Conservation (phyloP, 345 rosid species). For the Lepidium sativum region DNA sequence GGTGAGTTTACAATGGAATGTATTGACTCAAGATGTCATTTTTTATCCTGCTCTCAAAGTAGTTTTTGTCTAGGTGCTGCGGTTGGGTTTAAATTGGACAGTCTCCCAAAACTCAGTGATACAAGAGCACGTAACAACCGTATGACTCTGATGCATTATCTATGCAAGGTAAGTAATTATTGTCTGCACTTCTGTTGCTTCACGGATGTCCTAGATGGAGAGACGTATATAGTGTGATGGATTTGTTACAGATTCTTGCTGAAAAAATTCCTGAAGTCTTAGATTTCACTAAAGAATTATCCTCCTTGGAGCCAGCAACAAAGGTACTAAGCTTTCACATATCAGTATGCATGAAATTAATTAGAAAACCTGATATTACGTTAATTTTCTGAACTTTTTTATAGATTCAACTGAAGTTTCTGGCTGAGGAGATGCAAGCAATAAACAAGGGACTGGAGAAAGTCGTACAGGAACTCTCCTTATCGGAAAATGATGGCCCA, state of each 20-base stretch:
- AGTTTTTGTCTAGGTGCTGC: slow-evolving; percentile 56
- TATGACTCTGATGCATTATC: slow-evolving; percentile 97
- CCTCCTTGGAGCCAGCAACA: slow-evolving; percentile 64
- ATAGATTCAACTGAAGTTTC: slow-evolving; percentile 82
- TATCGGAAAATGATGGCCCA: slow-evolving; percentile 81
- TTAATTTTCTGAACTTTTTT: slow-evolving; percentile 9
- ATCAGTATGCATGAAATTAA: neutral
- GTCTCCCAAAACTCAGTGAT: slow-evolving; percentile 90
- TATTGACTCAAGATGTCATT: neutral
- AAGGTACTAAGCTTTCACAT: slow-evolving; percentile 38
- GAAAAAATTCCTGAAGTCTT: slow-evolving; percentile 80
- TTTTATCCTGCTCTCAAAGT: slow-evolving; percentile 5
- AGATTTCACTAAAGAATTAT: slow-evolving; percentile 64
- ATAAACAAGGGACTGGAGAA: slow-evolving; percentile 94
- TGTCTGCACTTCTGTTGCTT: neutral
- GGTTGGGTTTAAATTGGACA: slow-evolving; percentile 84
- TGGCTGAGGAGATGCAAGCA: slow-evolving; percentile 99
- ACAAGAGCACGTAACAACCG: slow-evolving; percentile 80
- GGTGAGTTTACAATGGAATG: slow-evolving; percentile 47
- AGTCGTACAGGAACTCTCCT: slow-evolving; percentile 72
- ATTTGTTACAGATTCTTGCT: slow-evolving; percentile 59
- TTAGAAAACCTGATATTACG: neutral
- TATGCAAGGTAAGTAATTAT: slow-evolving; percentile 63
- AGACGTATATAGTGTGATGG: slow-evolving; percentile 6
- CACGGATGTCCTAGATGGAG: neutral